These are phyloP conservation scores for Aspergillus ustus DNA, from an alignment of 2,329 filamentous ascomycete species.

Conservation along the genomic window DNA sequence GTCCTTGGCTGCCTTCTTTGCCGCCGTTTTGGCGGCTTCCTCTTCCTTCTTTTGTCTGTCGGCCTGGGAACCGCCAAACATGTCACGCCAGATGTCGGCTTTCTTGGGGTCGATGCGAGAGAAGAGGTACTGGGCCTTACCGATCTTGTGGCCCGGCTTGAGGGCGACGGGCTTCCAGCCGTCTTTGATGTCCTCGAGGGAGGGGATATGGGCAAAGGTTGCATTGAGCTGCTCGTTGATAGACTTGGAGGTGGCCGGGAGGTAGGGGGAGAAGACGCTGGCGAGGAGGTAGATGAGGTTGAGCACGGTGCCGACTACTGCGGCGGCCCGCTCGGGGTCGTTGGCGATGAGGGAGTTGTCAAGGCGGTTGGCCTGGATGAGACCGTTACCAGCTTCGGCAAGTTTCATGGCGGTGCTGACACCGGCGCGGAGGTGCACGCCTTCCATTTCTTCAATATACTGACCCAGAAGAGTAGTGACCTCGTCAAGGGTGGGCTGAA, in stretches of 20 bases:
- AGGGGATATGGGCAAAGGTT: slow-evolving; percentile 64
- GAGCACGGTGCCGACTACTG: slow-evolving; percentile 75
- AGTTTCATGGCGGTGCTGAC: slow-evolving; percentile 60
- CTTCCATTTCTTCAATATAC: slow-evolving; percentile 63
- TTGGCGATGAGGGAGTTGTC: slow-evolving; percentile 65
- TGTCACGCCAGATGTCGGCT: slow-evolving; percentile 79
- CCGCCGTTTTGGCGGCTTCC: slow-evolving; percentile 50
- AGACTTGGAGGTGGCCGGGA: slow-evolving; percentile 75
- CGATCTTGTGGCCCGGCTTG: slow-evolving; percentile 77
- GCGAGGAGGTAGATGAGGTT: slow-evolving; percentile 85
- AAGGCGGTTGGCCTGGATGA: slow-evolving; percentile 65
- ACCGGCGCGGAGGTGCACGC: slow-evolving; percentile 63
- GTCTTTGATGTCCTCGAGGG: slow-evolving; percentile 53
- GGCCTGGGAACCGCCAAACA: slow-evolving; percentile 70
- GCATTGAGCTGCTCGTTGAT: slow-evolving; percentile 78
- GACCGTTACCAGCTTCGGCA: slow-evolving; percentile 62
- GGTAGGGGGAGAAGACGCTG: slow-evolving; percentile 78
- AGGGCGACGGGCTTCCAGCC: slow-evolving; percentile 66
- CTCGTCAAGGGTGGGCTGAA: slow-evolving; percentile 47
- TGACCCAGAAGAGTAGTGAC: slow-evolving; percentile 58
- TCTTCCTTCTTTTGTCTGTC: slow-evolving; percentile 72
- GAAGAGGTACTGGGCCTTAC: slow-evolving; percentile 80
- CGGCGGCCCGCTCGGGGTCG: slow-evolving; percentile 63
- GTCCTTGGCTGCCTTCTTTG: slow-evolving; percentile 43
- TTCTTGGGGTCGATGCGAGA: slow-evolving; percentile 81